Conservation (phyloP, 805 yeast genomes). For the Pichia scutulata region DNA sequence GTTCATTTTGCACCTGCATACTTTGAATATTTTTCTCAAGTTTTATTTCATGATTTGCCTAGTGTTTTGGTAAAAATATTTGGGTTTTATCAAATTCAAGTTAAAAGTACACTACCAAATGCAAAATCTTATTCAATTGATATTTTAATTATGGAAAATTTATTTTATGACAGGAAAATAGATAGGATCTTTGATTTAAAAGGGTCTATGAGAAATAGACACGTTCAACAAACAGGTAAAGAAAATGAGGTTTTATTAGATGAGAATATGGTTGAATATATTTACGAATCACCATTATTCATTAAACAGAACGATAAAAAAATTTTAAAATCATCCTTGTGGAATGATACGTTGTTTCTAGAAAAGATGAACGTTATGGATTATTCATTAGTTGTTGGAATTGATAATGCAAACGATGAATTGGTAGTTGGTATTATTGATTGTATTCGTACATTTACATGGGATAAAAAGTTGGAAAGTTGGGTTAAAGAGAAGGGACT, state of each 20-base stretch:
- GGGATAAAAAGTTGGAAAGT: constrained; percentile 97
- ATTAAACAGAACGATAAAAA: constrained; percentile 89
- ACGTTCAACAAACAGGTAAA: constrained; percentile 92
- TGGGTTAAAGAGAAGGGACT: constrained; percentile 97
- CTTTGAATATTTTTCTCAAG: constrained; percentile 92
- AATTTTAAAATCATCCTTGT: constrained; percentile 75
- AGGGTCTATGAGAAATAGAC: constrained; percentile 97
- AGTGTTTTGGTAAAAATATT: constrained; percentile 91
- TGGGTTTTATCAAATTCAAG: constrained; percentile 92
- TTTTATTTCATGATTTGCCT: constrained; percentile 88
- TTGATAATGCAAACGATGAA: constrained; percentile 59
- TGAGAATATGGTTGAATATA: constrained; percentile 97
- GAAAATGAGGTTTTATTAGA: constrained; percentile 91
- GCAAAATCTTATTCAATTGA: constrained; percentile 72
- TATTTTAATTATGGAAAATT: constrained; percentile 89
- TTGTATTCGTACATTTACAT: constrained; percentile 90
- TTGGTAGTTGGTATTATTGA: constrained; percentile 91
- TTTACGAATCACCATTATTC: constrained; percentile 91
- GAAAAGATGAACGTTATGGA: constrained; percentile 99
- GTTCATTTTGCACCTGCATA: constrained; percentile 94
- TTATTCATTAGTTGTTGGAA: constrained; percentile 89
- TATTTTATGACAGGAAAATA: constrained; percentile 77
- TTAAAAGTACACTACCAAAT: constrained; percentile 69
- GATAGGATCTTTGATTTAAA: constrained; percentile 88
- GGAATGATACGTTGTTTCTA: constrained; percentile 90